phyloP scores from a whole-genome alignment of 441 rosid genomes.

The Erysimum pusillum region DNA sequence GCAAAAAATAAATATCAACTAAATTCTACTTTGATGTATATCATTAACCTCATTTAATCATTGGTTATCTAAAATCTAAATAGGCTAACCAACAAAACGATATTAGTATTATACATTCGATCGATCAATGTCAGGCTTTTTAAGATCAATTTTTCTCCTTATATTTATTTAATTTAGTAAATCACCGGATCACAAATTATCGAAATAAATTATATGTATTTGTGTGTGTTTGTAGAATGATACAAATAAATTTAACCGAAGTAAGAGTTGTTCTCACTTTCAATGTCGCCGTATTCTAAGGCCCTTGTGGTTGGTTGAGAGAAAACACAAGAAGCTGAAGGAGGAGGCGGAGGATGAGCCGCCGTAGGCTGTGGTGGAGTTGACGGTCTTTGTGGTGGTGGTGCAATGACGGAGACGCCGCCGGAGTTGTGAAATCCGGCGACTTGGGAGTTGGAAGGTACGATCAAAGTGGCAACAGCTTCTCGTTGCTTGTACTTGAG shows the following conservation, averaged over 20 bases:
- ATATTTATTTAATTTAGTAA: conserved; percentile 40
- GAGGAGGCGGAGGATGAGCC: conserved; percentile 53
- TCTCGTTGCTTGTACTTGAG: conserved; percentile 69
- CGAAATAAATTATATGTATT: conserved; percentile 49
- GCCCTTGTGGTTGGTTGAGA: conserved; percentile 60
- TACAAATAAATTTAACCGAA: conserved; percentile 61
- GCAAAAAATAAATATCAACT: neutral
- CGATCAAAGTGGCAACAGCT: conserved; percentile 50
- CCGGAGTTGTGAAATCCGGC: conserved; percentile 65
- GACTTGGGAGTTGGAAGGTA: conserved; percentile 55
- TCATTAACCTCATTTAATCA: neutral
- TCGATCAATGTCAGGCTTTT: conserved; percentile 15
- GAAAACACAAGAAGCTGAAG: conserved; percentile 57
- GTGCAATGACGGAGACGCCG: conserved; percentile 61
- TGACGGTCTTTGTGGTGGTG: conserved; percentile 48
- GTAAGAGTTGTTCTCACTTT: conserved; percentile 76
- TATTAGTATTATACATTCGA: conserved; percentile 1
- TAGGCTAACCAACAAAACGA: neutral
- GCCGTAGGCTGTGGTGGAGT: conserved; percentile 49
- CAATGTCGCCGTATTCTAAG: conserved; percentile 64
- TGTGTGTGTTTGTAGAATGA: conserved; percentile 37
- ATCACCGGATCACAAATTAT: conserved; percentile 33
- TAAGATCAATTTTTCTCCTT: conserved; percentile 44
- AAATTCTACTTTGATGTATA: neutral
- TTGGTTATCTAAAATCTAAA: conserved; percentile 1